Conservation (phyloP, 306 rosid species). For the Prunus fruticosa region DNA sequence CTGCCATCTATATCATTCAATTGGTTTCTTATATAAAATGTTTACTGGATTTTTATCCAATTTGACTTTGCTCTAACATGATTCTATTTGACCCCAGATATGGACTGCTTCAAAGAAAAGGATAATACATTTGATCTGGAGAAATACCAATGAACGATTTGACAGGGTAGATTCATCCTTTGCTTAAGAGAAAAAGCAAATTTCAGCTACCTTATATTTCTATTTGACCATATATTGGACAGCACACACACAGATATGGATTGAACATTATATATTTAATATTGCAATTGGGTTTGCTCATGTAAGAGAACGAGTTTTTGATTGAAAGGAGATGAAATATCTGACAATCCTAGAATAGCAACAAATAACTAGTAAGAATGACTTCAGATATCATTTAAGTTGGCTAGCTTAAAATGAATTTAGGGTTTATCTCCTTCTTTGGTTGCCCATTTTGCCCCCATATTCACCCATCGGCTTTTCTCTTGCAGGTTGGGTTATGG, state of each 20-base stretch:
- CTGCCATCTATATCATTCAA: neutral
- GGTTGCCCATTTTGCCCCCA: neutral
- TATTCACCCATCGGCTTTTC: neutral
- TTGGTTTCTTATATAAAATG: neutral
- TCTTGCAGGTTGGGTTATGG: conserved; percentile 36
- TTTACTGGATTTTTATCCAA: too few relatives aligned
- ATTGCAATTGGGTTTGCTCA: neutral
- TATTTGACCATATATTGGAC: neutral
- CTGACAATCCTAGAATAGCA: too few relatives aligned
- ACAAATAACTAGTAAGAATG: neutral
- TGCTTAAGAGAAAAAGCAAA: neutral
- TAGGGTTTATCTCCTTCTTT: neutral
- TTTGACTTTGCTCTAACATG: neutral
- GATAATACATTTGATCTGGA: conserved; percentile 28
- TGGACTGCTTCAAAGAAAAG: conserved; percentile 24
- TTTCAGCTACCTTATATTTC: neutral
- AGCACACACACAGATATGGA: neutral
- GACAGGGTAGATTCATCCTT: conserved; percentile 26
- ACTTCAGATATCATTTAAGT: neutral
- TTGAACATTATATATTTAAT: neutral
- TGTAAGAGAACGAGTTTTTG: too few relatives aligned
- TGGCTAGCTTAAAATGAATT: neutral
- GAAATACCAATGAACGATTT: conserved; percentile 34
- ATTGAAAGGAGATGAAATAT: too few relatives aligned
- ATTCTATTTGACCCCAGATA: conserved; percentile 19